Conservation (phyloP, 208 protist genomes). For the Novymonas esmeraldas region DNA sequence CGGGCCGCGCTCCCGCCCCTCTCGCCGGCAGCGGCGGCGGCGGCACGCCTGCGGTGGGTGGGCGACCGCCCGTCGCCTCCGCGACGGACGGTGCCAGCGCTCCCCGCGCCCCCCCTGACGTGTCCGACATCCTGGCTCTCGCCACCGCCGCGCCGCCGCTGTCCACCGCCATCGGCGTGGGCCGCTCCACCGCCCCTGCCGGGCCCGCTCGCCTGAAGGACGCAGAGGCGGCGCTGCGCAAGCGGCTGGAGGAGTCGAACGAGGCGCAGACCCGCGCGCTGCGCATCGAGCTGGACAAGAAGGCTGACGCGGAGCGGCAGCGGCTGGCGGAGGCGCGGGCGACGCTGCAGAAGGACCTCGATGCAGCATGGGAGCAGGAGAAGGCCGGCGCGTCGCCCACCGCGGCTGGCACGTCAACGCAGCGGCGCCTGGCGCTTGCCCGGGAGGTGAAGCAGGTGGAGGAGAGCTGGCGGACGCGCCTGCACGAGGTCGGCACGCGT, state of each 20-base stretch:
- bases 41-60: not conserved
- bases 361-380: constrained; percentile 29
- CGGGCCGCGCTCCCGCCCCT: constrained; percentile 1
- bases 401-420: not conserved
- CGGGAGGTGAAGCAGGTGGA: constrained; percentile 47
- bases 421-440: constrained; percentile 20
- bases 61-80: not conserved
- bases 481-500: constrained; percentile 31
- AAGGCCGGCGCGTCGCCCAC: not conserved
- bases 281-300: constrained; percentile 43
- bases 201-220: constrained; percentile 41
- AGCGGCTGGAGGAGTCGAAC: constrained; percentile 61
- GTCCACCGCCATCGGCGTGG: not conserved
- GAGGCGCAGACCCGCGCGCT: constrained; percentile 40
- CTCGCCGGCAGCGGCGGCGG: not conserved
- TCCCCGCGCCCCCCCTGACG: constrained; percentile 16
- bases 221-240: constrained; percentile 55
- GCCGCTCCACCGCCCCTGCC: not conserved
- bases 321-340: constrained; percentile 22
- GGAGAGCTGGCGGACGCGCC: constrained; percentile 24
- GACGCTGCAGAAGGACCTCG: constrained; percentile 26
- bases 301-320: constrained; percentile 26
- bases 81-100: constrained; percentile 14
- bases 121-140: constrained; percentile 24
- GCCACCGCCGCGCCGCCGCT: constrained; percentile 8